Evolutionary conservation across 495 filamentous ascomycete species (phyloP), one percentile per base, ranked within the genome.

Genomic region (Aspergillus diversus): DNA sequence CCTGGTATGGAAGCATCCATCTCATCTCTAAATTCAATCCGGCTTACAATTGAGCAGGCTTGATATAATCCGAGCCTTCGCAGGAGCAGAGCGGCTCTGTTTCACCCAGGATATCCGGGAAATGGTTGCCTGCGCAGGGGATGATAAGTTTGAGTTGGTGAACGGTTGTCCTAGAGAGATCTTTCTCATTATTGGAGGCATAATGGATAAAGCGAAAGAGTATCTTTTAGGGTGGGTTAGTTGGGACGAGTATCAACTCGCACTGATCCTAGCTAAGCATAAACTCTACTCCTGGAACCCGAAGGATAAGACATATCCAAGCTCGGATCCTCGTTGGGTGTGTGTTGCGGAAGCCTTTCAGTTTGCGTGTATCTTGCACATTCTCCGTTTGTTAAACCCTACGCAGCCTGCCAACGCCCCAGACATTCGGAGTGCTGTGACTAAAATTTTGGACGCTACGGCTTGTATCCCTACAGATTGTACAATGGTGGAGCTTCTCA

Each of bases 31-130:
- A 51, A 21, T 37, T 47, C 21, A 27, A 27, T 27, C 21, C 21
- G 31, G 57, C 52, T 51, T 27, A 17, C 46, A 21, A 32, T 4
- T 5, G 1, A 27, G 3, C 12, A 75, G 73, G 76, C 63, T 78
- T 12, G 76, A 78, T 64, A 76, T 78, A 7, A 75, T 78, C 37
- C 73, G 76, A 7, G 69, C 73, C 21, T 73, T 78, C 59, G 64
- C 76, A 17, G 67, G 67, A 5, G 66, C 76, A 0, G 69, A 69
- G 37, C 57, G 70, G 50, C 61, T 78, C 5, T 78, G 73, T 55
- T 78, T 78, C 46, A 66, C 74, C 0, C 71, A 72, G 31, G 65
- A 75, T 2, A 69, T 78, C 33, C 70, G 76, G 12, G 64, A 73
- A 55, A 68, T 69, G 42, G 50, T 78, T 1, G 58, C 73, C 13